Base-by-base conservation (phyloP, 345 rosid species). In the Kandelia obovata region DNA sequence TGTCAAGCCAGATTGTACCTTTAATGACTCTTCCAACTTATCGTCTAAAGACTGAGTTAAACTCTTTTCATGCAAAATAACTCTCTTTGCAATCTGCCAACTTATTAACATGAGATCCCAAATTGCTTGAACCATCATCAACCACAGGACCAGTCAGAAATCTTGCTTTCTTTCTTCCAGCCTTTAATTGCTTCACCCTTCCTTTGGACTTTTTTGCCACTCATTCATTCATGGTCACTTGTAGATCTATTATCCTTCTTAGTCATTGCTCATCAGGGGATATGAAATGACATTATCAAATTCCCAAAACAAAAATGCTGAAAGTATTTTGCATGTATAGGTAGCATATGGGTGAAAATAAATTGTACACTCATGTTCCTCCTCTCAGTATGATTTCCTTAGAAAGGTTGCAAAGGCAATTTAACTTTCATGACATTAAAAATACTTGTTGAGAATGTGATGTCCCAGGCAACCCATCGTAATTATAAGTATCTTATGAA, bases 211-310 rank as follows among this genome's bases (percentile, higher is more conserved):
- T 80, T 46, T 71, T 71, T 47, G 62, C 73, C 5, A 73, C 62
- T 57, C 72, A 74, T 71, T 70, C 77, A 66, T 66, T 79, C 65
- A 59, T 58, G 26, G 31, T 71, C 66, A 58, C 47, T 74, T 65
- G 78, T 86, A 58, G 77, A 73, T 78, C 87, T 91, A 79, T 68
- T 31, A 70, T 74, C 83, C 76, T 86, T 89, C 81, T 88, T 92
- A 0, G 80, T 34, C 6, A 34, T 34, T 34, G 37, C 8, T 34
- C 37, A 34, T 34, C 37, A 34, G 9, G 7, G 37, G 9, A 34
- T 34, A 34, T 34, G 35, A 34, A 34, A 34, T 34, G 37, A 34
- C 37, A 34, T 34, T 34, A 34, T 34, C 37, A 34, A 34, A 34
- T 34, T 0, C 37, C 37, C 37, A 34, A 34, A 34, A 34, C 10